These are phyloP conservation scores for Penicillium capsulatum DNA, from an alignment of 2,329 filamentous ascomycete genomes.

Conservation along the genomic window DNA sequence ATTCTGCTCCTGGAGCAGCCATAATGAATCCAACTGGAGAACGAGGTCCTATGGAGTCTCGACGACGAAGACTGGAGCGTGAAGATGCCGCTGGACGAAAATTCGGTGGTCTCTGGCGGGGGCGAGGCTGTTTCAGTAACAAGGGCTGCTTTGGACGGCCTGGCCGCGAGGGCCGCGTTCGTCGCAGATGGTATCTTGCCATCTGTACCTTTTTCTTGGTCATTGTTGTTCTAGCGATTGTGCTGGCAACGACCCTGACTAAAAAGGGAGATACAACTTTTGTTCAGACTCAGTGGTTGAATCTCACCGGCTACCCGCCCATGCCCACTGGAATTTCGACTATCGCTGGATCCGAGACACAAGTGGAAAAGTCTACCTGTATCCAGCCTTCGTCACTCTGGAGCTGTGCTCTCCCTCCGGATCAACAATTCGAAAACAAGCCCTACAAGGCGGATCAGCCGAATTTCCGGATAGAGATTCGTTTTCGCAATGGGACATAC, in stretches of 20 bases:
- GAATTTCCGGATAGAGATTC: slow-evolving; percentile 74
- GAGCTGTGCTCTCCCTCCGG: slow-evolving; percentile 78
- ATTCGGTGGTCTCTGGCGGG: slow-evolving; percentile 61
- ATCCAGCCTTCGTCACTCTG: slow-evolving; percentile 70
- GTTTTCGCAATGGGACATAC: slow-evolving; percentile 53
- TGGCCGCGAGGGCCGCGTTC: slow-evolving; percentile 61
- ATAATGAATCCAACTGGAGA: slow-evolving; percentile 21
- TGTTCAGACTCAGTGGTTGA: slow-evolving; percentile 65
- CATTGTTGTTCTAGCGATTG: slow-evolving; percentile 55
- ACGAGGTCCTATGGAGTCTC: slow-evolving; percentile 45
- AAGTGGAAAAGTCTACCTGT: slow-evolving; percentile 62
- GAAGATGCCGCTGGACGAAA: slow-evolving; percentile 59
- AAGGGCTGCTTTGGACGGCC: slow-evolving; percentile 62
- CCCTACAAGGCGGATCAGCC: slow-evolving; percentile 66
- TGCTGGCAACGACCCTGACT: slow-evolving; percentile 56
- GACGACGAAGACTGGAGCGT: slow-evolving; percentile 59
- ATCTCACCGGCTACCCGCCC: slow-evolving; percentile 78
- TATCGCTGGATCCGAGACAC: slow-evolving; percentile 67
- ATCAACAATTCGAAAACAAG: slow-evolving; percentile 57
- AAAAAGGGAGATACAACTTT: slow-evolving; percentile 42
- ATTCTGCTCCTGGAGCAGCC: slow-evolving; percentile 23
- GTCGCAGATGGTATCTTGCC: slow-evolving; percentile 57
- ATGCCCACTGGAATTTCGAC: slow-evolving; percentile 81
- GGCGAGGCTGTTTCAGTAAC: slow-evolving; percentile 59
- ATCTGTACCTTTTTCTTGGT: slow-evolving; percentile 51